These are phyloP conservation scores for Cryptosporidium bovis DNA, from an alignment of 169 alveolate genomes.

Conservation along the genomic window DNA sequence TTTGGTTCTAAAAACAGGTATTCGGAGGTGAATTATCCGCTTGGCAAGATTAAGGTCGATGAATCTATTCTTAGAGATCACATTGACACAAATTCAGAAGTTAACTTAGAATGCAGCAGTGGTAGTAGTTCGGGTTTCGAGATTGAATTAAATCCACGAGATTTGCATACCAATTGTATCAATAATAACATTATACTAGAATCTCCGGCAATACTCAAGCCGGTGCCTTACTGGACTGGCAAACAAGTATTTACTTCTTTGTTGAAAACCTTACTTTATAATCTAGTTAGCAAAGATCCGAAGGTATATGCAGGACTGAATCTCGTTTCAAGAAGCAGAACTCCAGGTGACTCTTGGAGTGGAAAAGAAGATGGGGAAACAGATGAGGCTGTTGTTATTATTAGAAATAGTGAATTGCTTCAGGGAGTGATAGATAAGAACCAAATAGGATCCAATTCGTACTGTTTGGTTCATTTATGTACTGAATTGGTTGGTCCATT, in stretches of 20 bases:
- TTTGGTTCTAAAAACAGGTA: constrained; percentile 57
- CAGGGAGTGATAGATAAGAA: constrained; percentile 97
- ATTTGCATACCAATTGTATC: not conserved
- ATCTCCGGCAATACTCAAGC: constrained; percentile 94
- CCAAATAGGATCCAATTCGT: constrained; percentile 95
- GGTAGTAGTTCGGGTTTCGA: not conserved
- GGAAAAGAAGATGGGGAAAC: constrained; percentile 82
- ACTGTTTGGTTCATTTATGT: constrained; percentile 95
- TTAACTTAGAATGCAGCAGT: not conserved
- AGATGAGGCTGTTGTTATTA: constrained; percentile 77
- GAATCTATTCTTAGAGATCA: constrained; percentile 28
- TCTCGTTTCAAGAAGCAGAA: constrained; percentile 80
- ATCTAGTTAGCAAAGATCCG: constrained; percentile 33
- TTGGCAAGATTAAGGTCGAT: constrained; percentile 43
- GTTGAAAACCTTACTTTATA: constrained; percentile 43
- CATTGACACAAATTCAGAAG: not conserved
- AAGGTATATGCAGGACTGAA: constrained; percentile 56
- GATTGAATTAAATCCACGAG: not conserved
- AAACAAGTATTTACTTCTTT: constrained; percentile 86
- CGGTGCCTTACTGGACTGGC: constrained; percentile 96
- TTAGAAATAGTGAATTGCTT: constrained; percentile 89
- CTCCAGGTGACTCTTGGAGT: constrained; percentile 91
- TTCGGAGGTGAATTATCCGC: constrained; percentile 52
- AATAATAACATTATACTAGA: constrained; percentile 76
- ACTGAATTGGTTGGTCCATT: constrained; percentile 93